phyloP scores from a whole-genome alignment of 192 early-diverging fungal species.

The Thamnidium elegans region DNA sequence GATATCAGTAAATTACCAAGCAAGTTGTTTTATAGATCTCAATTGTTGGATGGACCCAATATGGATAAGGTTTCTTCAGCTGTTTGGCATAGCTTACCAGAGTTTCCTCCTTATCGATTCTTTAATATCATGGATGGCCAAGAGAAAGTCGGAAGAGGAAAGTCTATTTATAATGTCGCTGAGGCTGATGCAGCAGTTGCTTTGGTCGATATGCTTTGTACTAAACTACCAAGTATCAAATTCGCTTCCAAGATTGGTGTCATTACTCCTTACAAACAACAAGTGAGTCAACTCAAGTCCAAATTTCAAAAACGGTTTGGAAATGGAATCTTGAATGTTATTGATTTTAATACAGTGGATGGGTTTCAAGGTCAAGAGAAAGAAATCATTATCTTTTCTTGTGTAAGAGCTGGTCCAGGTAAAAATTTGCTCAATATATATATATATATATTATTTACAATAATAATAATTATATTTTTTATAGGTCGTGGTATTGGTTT shows the following conservation, averaged over 20 bases:
- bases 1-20: constrained; percentile 82
- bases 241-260: constrained; percentile 77
- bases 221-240: constrained; percentile 49
- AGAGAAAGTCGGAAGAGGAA: constrained; percentile 59
- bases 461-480: neutral
- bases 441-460: too few relatives aligned
- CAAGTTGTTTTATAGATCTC: constrained; percentile 72
- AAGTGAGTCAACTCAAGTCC: constrained; percentile 68
- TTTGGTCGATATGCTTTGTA: constrained; percentile 64
- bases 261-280: constrained; percentile 93
- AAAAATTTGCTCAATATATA: neutral
- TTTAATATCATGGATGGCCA: constrained; percentile 66
- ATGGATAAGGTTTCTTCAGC: constrained; percentile 62
- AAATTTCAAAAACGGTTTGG: constrained; percentile 69
- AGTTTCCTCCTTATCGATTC: constrained; percentile 77
- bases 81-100: constrained; percentile 65
- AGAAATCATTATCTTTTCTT: constrained; percentile 94
- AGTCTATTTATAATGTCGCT: constrained; percentile 75
- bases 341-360: constrained; percentile 96
- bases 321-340: constrained; percentile 52
- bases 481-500: constrained; percentile 69
- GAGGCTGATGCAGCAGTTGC: constrained; percentile 75
- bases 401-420: constrained; percentile 70
- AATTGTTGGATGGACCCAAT: constrained; percentile 71
- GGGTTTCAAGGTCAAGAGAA: constrained; percentile 98